Percentiles rank a stretch among this genome's conserved stretches.
These are phyloP conservation scores for Sindora glabra DNA, from an alignment of 306 rosid genomes.

Conservation along the genomic window DNA sequence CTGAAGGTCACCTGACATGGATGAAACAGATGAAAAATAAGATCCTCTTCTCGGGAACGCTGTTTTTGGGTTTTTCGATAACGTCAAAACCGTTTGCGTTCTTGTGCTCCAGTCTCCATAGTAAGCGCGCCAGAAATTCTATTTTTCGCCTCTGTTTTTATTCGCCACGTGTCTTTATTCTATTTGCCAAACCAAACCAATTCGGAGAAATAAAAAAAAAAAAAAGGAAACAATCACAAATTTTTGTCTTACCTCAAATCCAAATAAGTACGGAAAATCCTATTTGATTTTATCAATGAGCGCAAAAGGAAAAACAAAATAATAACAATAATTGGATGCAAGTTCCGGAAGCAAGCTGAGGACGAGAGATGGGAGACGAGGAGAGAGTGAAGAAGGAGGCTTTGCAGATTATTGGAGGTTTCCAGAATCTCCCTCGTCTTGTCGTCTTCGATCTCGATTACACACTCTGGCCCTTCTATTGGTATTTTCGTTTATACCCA, in stretches of 20 bases:
- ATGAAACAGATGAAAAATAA: background rate
- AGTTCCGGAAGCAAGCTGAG: background rate
- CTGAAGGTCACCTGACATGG: conserved; percentile 23
- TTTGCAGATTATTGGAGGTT: conserved; percentile 8
- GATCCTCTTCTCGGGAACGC: too few species aligned
- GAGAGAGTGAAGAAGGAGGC: conserved; percentile 17
- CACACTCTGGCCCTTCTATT: conserved; percentile 22
- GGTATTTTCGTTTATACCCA: background rate
- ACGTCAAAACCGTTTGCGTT: background rate
- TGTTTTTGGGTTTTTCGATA: background rate
- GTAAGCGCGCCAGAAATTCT: too few species aligned
- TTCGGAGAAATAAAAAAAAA: too few species aligned
- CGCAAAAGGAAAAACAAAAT: too few species aligned
- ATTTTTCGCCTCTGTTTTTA: too few species aligned
- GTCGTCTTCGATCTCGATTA: conserved; percentile 27
- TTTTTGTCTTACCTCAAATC: too few species aligned
- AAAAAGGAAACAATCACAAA: too few species aligned
- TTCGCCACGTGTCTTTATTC: too few species aligned
- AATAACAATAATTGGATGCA: background rate
- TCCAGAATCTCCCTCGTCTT: conserved; percentile 16
- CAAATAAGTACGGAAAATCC: too few species aligned
- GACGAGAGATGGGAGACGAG: conserved; percentile 15
- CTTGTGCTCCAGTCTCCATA: background rate
- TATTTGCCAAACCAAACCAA: too few species aligned
- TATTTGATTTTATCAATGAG: too few species aligned